A percentile compares a stretch with the other conserved stretches of the same genome.
These are phyloP conservation scores for Leccinum truebloodii DNA, from an alignment of 768 basidiomycete species.

Conservation along the genomic window DNA sequence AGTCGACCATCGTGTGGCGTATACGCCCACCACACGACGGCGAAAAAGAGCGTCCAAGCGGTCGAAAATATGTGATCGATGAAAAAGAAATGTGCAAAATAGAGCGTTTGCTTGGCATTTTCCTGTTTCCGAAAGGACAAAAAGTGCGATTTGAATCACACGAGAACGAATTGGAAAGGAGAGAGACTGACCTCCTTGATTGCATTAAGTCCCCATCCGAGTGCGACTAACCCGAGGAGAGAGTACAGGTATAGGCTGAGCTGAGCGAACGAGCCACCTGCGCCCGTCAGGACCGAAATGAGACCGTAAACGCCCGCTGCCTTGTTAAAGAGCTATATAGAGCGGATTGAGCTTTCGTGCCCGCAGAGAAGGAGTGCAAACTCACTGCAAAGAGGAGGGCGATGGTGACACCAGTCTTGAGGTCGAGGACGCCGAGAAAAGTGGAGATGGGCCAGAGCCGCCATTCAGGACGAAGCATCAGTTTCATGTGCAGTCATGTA, in stretches of 20 bases:
- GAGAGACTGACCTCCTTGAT: constrained; percentile 69
- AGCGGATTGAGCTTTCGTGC: constrained; percentile 13
- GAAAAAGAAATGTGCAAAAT: constrained; percentile 90
- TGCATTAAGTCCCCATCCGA: constrained; percentile 87
- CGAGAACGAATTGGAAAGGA: neutral
- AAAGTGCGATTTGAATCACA: constrained; percentile 11
- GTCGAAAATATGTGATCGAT: constrained; percentile 91
- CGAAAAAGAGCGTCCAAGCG: constrained; percentile 91
- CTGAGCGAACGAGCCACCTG: constrained; percentile 92
- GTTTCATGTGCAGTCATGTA: constrained; percentile 61
- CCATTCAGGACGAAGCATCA: constrained; percentile 82
- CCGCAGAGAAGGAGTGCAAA: constrained; percentile 13
- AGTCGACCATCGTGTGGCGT: constrained; percentile 89
- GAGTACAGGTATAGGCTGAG: constrained; percentile 94
- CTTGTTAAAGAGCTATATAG: constrained; percentile 82
- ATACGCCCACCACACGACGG: constrained; percentile 86
- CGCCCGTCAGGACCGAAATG: constrained; percentile 85
- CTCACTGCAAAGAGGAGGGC: constrained; percentile 87
- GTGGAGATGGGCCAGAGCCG: constrained; percentile 79
- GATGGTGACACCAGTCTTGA: constrained; percentile 91
- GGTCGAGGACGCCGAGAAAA: constrained; percentile 84
- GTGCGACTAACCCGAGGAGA: constrained; percentile 71
- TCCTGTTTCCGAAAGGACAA: constrained; percentile 54
- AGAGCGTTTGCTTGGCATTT: constrained; percentile 78
- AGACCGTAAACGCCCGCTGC: constrained; percentile 97